Evolutionary conservation across 345 rosid species (phyloP).

Genomic region (Syzygium aqueum): DNA sequence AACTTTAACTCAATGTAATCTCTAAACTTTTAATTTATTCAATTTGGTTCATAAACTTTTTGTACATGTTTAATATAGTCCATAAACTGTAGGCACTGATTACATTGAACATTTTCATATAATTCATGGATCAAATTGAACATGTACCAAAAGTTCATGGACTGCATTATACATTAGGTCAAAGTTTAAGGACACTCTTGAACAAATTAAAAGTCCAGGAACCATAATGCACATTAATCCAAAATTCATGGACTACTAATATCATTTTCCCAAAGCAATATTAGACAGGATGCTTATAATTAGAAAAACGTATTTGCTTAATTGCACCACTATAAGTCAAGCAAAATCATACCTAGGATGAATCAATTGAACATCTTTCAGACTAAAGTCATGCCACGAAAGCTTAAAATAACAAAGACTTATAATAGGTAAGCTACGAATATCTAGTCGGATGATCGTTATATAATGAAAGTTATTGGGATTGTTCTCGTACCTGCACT

Average conservation of each 20-base stretch:
- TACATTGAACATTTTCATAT: too few relatives aligned
- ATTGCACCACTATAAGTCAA: neutral
- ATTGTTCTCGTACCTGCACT: neutral
- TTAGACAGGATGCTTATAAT: neutral
- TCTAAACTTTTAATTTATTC: too few relatives aligned
- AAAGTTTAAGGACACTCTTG: too few relatives aligned
- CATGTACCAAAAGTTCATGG: too few relatives aligned
- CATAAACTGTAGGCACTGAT: too few relatives aligned
- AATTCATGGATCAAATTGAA: too few relatives aligned
- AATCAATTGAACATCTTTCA: neutral
- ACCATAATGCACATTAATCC: fast-evolving
- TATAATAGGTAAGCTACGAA: neutral
- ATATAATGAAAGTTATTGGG: neutral
- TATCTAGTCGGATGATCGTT: neutral
- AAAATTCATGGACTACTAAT: too few relatives aligned
- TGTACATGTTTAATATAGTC: too few relatives aligned
- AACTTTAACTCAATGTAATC: too few relatives aligned
- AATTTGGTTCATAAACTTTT: too few relatives aligned
- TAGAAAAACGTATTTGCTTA: neutral
- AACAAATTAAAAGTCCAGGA: too few relatives aligned
- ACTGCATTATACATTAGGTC: too few relatives aligned
- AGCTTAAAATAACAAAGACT: neutral
- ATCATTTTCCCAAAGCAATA: neutral
- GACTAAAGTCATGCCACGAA: neutral
- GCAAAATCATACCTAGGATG: fast-evolving